phyloP scores from a whole-genome alignment of 2,329 filamentous ascomycete species.

The Fusarium pilosicola region DNA sequence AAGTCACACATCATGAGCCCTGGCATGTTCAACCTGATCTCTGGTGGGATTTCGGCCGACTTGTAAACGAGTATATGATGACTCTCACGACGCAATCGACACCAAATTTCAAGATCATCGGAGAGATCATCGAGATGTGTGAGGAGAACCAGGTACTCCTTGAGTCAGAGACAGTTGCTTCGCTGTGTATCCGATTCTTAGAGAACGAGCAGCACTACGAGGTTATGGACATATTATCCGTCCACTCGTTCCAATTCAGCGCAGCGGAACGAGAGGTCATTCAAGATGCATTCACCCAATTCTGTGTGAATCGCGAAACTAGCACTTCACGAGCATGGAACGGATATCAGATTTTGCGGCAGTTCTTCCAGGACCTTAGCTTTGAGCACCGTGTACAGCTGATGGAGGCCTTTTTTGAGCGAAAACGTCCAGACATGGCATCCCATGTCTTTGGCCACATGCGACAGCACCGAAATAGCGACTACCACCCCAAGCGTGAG shows the following conservation, averaged over 20 bases:
- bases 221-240: constrained; percentile 82
- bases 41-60: constrained; percentile 63
- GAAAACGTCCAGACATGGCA: constrained; percentile 84
- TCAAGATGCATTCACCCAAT: constrained; percentile 71
- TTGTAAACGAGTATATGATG: constrained; percentile 77
- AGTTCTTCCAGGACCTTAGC: constrained; percentile 74
- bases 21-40: constrained; percentile 57
- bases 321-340: constrained; percentile 73
- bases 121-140: constrained; percentile 77
- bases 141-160: constrained; percentile 76
- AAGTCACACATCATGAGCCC: constrained; percentile 46
- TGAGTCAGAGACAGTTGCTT: constrained; percentile 77
- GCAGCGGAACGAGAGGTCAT: constrained; percentile 74
- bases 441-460: constrained; percentile 91
- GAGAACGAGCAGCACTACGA: constrained; percentile 80
- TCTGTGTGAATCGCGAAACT: constrained; percentile 70
- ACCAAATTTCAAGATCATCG: constrained; percentile 75
- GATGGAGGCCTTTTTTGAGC: constrained; percentile 84
- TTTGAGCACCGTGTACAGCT: constrained; percentile 72
- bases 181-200: constrained; percentile 78
- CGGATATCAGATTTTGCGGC: constrained; percentile 71
- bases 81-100: constrained; percentile 70
- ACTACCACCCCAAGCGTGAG: constrained; percentile 73
- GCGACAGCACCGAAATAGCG: constrained; percentile 76
- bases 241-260: constrained; percentile 76